Conservation (phyloP, 257 asterid species). For the Lantana camara region DNA sequence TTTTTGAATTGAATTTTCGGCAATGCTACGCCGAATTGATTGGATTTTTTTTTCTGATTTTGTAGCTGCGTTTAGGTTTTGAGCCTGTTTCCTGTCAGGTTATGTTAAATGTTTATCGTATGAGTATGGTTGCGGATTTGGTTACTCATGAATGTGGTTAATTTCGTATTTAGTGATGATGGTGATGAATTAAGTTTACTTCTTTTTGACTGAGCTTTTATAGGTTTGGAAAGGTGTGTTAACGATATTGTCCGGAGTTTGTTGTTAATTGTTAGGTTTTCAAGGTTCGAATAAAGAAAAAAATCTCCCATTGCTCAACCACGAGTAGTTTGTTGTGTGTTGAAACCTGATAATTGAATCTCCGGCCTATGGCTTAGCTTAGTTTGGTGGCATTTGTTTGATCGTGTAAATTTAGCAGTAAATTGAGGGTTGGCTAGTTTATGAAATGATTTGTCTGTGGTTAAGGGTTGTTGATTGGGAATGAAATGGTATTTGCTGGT, state of each 20-base stretch:
- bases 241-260: neutral
- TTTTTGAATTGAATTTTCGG: neutral
- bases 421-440: constrained; percentile 13
- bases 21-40: constrained; percentile 1
- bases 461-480: constrained; percentile 18
- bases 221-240: neutral
- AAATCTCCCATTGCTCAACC: neutral
- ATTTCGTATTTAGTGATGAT: neutral
- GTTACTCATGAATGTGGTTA: neutral
- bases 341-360: constrained; percentile 21
- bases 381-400: neutral
- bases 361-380: neutral
- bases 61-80: constrained; percentile 10
- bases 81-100: neutral
- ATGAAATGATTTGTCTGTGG: constrained; percentile 6
- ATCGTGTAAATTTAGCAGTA: constrained; percentile 7
- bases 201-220: neutral
- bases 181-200: constrained; percentile 5
- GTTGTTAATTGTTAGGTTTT: neutral
- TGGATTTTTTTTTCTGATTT: constrained; percentile 8
- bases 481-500: constrained; percentile 6
- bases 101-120: neutral
- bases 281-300: too few relatives aligned
- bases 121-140: neutral
- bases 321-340: neutral